A percentile compares a stretch with the other conserved stretches of the same genome.
Evolutionary conservation across 2,329 filamentous ascomycete species (phyloP).

Genomic region (Dactylonectria estremocensis): DNA sequence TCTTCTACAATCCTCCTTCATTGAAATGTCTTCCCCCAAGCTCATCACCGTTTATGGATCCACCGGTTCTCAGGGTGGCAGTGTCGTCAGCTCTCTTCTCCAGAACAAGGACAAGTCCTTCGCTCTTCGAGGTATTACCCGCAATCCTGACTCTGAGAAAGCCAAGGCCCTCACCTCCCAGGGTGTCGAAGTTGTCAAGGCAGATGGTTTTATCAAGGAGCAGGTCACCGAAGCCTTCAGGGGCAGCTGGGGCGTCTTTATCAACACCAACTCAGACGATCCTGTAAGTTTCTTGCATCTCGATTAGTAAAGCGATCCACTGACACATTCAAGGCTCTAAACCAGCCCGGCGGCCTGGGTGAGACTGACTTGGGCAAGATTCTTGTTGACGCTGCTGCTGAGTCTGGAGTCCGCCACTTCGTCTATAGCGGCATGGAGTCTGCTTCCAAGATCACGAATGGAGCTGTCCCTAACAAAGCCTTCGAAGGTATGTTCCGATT

Average conservation of each 20-base stretch:
- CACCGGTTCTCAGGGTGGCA: constrained; percentile 51
- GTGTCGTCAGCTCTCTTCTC: constrained; percentile 51
- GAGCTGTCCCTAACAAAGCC: constrained; percentile 49
- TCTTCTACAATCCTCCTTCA: neutral
- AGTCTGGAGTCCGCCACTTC: constrained; percentile 54
- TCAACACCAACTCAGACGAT: constrained; percentile 53
- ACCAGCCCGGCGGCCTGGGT: constrained; percentile 45
- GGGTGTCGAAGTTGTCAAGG: constrained; percentile 52
- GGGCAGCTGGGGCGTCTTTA: constrained; percentile 53
- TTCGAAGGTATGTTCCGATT: constrained; percentile 52
- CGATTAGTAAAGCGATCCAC: neutral
- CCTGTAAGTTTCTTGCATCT: constrained; percentile 37
- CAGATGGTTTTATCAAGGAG: constrained; percentile 46
- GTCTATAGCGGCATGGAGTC: constrained; percentile 56
- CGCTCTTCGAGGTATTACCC: constrained; percentile 49
- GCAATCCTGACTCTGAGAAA: constrained; percentile 48
- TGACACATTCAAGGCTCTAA: constrained; percentile 42
- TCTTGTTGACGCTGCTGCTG: constrained; percentile 52
- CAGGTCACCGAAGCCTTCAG: constrained; percentile 48
- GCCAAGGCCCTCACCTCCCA: constrained; percentile 45
- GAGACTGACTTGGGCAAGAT: constrained; percentile 55
- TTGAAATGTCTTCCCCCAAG: constrained; percentile 46
- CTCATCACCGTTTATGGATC: constrained; percentile 53
- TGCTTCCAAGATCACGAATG: constrained; percentile 52
- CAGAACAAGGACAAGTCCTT: constrained; percentile 48